A percentile compares a stretch with the other conserved stretches of the same genome.
phyloP scores from a whole-genome alignment of 2,329 filamentous ascomycete genomes.

The Cercospora nicotianae region DNA sequence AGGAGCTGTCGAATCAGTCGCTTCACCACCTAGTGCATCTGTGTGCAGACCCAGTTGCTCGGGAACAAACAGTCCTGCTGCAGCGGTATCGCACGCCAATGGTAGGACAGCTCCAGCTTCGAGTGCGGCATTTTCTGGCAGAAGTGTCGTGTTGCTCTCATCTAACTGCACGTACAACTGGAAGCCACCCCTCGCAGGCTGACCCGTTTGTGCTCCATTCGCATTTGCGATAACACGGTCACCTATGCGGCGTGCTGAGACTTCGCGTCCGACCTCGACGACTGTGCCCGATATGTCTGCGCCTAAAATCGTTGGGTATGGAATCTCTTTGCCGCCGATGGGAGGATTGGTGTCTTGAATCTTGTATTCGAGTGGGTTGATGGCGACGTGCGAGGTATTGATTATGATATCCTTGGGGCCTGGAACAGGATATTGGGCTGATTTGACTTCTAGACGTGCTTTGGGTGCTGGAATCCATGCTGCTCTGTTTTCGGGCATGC shows the following conservation, averaged over 20 bases:
- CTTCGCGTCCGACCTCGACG: neutral
- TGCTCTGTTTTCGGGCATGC: neutral
- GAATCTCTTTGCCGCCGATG: neutral
- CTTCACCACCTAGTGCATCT: neutral
- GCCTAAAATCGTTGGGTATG: neutral
- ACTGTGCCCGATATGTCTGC: neutral
- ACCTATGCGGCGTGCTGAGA: neutral
- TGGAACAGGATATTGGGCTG: neutral
- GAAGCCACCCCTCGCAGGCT: neutral
- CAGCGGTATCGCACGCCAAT: neutral
- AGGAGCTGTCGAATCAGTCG: neutral
- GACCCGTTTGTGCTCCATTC: neutral
- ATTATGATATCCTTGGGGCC: neutral
- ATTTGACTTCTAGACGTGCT: neutral
- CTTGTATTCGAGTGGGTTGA: neutral
- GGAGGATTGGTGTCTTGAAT: neutral
- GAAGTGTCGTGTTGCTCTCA: neutral
- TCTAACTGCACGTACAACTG: neutral
- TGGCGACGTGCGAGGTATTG: neutral
- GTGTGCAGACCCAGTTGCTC: neutral
- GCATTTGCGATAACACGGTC: neutral
- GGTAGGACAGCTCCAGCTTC: neutral
- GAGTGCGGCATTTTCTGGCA: neutral
- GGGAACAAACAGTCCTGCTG: neutral
- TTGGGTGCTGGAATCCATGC: neutral